phyloP scores from a whole-genome alignment of 2,329 filamentous ascomycete genomes.

The Pseudogymnoascus destructans region DNA sequence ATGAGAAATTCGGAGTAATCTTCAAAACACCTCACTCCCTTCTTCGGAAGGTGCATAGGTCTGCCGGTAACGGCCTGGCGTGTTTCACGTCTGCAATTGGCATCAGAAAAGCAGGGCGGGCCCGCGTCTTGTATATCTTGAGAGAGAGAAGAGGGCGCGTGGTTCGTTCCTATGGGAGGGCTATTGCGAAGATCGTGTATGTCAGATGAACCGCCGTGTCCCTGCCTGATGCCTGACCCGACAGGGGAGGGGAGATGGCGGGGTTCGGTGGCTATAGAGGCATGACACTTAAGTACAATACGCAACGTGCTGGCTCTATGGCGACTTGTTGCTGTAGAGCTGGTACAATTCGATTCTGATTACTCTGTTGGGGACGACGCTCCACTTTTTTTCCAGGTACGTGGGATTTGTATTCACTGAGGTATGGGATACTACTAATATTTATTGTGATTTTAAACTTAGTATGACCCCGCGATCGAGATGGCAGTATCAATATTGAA shows the following conservation, averaged over 20 bases:
- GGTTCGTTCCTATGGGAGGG: constrained; percentile 67
- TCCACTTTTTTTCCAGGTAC: constrained; percentile 24
- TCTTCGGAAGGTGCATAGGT: constrained; percentile 34
- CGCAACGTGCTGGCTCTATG: constrained; percentile 52
- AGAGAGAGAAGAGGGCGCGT: constrained; percentile 26
- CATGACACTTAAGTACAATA: constrained; percentile 89
- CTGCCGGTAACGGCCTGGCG: constrained; percentile 82
- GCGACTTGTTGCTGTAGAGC: constrained; percentile 2
- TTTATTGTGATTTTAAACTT: not conserved
- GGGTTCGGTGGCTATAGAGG: constrained; percentile 10
- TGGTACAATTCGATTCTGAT: constrained; percentile 30
- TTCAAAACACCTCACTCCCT: constrained; percentile 45
- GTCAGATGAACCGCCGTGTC: constrained; percentile 20
- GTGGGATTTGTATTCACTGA: constrained; percentile 11
- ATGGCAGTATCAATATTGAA: not conserved
- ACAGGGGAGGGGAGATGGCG: constrained; percentile 1
- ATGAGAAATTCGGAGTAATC: constrained; percentile 99
- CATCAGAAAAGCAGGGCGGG: constrained; percentile 77
- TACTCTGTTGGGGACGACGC: constrained; percentile 24
- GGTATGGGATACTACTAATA: constrained; percentile 26
- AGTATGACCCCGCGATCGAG: not conserved
- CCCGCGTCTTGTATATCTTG: constrained; percentile 24
- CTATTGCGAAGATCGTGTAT: constrained; percentile 88
- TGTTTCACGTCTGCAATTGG: constrained; percentile 73
- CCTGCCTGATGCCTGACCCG: constrained; percentile 2